Evolutionary conservation across 768 basidiomycete genomes (phyloP), one percentile per base, ranked within the genome.

Genomic region (Chalciporus pseudorubinellus): DNA sequence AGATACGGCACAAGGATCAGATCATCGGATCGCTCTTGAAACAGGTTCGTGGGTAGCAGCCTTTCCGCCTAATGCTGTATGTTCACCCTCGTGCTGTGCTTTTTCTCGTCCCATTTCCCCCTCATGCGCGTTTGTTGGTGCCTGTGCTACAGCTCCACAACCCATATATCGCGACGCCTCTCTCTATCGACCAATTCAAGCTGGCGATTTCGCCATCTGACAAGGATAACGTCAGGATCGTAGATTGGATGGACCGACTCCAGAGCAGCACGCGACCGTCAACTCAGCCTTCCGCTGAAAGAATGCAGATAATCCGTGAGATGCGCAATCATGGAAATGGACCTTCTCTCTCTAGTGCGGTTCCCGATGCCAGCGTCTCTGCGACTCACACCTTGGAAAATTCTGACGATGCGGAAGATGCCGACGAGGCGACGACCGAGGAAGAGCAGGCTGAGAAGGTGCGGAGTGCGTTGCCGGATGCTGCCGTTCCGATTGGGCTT

Each of bases 1-100:
- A 92, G 65, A 85, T 93, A 56, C 80, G 85, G 48, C 90, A 93
- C 72, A 93, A 93, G 72, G 90, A 93, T 71, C 76, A 82, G 18
- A 86, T 92, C 59, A 92, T 93, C 58, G 87, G 91, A 56, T 87
- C 84, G 13, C 80, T 92, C 13, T 77, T 93, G 57, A 91, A 91
- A 65, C 89, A 92, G 75, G 89, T 84, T 29, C 13, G 75, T 66
- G 1, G 4, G 36, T 6, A 36, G 10, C 4, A 11, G 3, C 14
- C 21, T 38, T 36, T 14, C 2, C 13, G n/a, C 34, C 1, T n/a
- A 4, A 5, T 16, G n/a, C n/a, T n/a, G n/a, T n/a, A n/a, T n/a
- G n/a, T n/a, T n/a, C n/a, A n/a, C n/a, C n/a, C n/a, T n/a, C n/a
- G n/a, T n/a, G n/a, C n/a, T n/a, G n/a, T n/a, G n/a, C n/a, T n/a